phyloP scores from a whole-genome alignment of 331 rosid species.

The Telfairia occidentalis region DNA sequence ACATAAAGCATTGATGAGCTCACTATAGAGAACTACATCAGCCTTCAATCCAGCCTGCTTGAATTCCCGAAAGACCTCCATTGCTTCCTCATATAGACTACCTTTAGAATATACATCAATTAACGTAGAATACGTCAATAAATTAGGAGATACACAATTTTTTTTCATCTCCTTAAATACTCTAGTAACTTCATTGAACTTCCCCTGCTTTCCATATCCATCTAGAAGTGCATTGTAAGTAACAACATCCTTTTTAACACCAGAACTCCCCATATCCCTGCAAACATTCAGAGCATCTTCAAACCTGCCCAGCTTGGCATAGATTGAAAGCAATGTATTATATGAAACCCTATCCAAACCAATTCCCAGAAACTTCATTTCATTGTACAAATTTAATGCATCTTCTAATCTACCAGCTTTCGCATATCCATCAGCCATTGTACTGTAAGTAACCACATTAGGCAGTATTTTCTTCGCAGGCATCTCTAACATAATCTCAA shows the following conservation, averaged over 20 bases:
- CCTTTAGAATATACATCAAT: slow-evolving; percentile 75
- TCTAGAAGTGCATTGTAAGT: slow-evolving; percentile 77
- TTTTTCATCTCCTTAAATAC: slow-evolving; percentile 51
- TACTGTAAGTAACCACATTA: slow-evolving; percentile 83
- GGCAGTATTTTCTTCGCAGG: slow-evolving; percentile 52
- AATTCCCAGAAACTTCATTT: slow-evolving; percentile 53
- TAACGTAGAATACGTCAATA: slow-evolving; percentile 80
- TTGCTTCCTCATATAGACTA: slow-evolving; percentile 56
- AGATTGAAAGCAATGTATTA: slow-evolving; percentile 66
- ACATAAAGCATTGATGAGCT: slow-evolving; percentile 66
- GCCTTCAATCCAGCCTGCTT: slow-evolving; percentile 57
- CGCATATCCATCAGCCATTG: slow-evolving; percentile 80
- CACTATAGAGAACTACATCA: slow-evolving; percentile 83
- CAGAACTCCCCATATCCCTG: slow-evolving; percentile 70
- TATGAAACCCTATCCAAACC: slow-evolving; percentile 70
- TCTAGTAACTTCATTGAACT: slow-evolving; percentile 45
- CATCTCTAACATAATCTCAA: slow-evolving; percentile 55
- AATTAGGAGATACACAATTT: slow-evolving; percentile 39
- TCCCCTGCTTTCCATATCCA: slow-evolving; percentile 78
- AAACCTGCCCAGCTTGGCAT: slow-evolving; percentile 71
- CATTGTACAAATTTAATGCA: slow-evolving; percentile 48
- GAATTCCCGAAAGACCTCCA: slow-evolving; percentile 57
- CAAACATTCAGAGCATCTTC: slow-evolving; percentile 54
- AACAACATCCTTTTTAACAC: slow-evolving; percentile 56
- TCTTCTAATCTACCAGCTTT: slow-evolving; percentile 69